Conservation (phyloP, 257 asterid species). For the Solanum lycopersicoides region DNA sequence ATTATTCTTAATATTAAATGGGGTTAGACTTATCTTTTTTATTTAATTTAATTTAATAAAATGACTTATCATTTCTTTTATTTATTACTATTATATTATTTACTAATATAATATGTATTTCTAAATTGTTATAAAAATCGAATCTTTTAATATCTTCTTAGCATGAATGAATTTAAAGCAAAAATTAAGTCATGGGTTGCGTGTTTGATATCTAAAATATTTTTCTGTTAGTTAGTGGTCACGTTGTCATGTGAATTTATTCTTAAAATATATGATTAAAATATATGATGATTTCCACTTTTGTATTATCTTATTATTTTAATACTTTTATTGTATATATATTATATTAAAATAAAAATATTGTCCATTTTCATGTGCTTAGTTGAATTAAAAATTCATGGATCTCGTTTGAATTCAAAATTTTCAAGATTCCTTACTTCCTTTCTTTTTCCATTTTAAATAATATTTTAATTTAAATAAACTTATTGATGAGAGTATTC, state of each 20-base stretch:
- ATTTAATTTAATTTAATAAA: not conserved
- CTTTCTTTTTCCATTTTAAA: not conserved
- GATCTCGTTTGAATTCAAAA: not conserved
- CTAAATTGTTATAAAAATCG: not conserved
- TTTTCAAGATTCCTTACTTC: not conserved
- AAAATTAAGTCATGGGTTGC: not conserved
- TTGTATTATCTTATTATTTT: not conserved
- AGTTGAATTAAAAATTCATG: not conserved
- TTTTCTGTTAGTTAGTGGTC: not conserved
- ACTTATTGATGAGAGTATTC: not conserved
- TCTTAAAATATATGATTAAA: not conserved
- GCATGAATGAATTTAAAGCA: not conserved
- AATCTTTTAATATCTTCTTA: not conserved
- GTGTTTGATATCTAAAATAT: not conserved
- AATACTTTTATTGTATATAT: not conserved
- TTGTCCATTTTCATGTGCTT: not conserved
- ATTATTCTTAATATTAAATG: not conserved
- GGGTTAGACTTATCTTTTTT: not conserved
- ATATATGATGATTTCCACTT: not conserved
- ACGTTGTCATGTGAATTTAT: not conserved
- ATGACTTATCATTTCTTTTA: not conserved
- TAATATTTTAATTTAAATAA: not conserved
- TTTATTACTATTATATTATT: not conserved
- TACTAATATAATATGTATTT: not conserved
- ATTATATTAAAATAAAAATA: not conserved